Percentiles rank a stretch among this genome's conserved stretches.
These are phyloP conservation scores for Leucocoprinus sp. DNA, from an alignment of 768 basidiomycete genomes.

Conservation along the genomic window DNA sequence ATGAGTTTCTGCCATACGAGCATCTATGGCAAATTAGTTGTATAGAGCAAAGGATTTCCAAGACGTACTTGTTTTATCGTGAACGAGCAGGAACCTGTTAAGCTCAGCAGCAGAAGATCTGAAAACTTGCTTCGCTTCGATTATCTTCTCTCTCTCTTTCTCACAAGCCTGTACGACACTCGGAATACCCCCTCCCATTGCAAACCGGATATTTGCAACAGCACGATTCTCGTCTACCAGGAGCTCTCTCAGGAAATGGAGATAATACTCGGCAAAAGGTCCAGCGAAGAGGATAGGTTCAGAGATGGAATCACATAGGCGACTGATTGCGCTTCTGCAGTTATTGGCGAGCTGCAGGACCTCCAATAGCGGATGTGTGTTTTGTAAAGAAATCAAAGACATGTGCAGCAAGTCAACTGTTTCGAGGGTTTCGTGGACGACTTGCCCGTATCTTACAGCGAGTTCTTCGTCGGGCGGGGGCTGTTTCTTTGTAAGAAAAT, in stretches of 20 bases:
- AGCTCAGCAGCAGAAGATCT: background rate
- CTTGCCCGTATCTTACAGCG: background rate
- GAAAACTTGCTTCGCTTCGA: background rate
- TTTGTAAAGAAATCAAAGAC: constrained; percentile 1
- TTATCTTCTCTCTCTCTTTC: background rate
- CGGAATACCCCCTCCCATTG: constrained; percentile 2
- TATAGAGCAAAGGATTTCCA: background rate
- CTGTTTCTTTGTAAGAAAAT: background rate
- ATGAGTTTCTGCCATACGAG: background rate
- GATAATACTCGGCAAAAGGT: constrained; percentile 4
- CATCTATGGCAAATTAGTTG: no score
- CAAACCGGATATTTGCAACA: background rate
- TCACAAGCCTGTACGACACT: constrained; percentile 3
- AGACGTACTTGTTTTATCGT: background rate
- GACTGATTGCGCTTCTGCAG: background rate
- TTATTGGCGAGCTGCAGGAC: constrained; percentile 2
- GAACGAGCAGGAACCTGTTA: background rate
- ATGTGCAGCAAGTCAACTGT: constrained; percentile 1
- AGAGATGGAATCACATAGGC: background rate
- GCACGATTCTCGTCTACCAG: background rate
- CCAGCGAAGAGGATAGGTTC: constrained; percentile 5
- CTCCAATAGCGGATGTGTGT: background rate
- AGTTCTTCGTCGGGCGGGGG: background rate
- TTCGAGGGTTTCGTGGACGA: constrained; percentile 1
- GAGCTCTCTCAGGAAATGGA: background rate